Conservation (phyloP, 768 basidiomycete species). For the Rhizopogon vinicolor region DNA sequence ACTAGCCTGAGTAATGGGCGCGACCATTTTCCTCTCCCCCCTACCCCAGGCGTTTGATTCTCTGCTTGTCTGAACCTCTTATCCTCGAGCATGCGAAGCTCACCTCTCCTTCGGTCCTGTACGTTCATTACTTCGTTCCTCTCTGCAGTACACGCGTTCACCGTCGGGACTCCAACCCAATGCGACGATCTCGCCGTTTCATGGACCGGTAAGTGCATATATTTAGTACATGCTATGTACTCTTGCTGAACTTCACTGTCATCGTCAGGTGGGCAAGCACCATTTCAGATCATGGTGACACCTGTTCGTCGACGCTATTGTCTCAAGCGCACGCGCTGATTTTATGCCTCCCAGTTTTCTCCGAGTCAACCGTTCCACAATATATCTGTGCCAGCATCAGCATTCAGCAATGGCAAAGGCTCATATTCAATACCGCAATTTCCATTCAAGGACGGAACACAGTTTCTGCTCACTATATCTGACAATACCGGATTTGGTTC, state of each 20-base stretch:
- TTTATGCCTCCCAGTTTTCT: conserved; percentile 37
- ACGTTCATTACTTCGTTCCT: conserved; percentile 16
- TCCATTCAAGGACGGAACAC: conserved; percentile 31
- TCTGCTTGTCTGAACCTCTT: not conserved
- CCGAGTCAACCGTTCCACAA: conserved; percentile 38
- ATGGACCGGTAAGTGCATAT: conserved; percentile 52
- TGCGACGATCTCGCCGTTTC: conserved; percentile 57
- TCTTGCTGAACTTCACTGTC: not conserved
- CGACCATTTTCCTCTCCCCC: no score
- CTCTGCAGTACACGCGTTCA: conserved; percentile 23
- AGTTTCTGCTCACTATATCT: conserved; percentile 61
- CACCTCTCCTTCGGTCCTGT: conserved; percentile 15
- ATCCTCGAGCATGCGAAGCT: conserved; percentile 19
- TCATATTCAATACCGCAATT: conserved; percentile 43
- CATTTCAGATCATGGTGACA: conserved; percentile 44
- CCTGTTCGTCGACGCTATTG: conserved; percentile 35
- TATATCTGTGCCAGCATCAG: conserved; percentile 48
- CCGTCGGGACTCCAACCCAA: conserved; percentile 46
- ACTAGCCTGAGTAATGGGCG: no score
- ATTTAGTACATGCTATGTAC: no score
- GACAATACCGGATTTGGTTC: conserved; percentile 65
- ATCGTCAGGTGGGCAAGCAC: conserved; percentile 49
- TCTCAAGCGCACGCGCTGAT: not conserved
- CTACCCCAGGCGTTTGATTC: no score
- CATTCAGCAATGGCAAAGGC: conserved; percentile 50